Percentiles rank a stretch among this genome's conserved stretches.
Evolutionary conservation across 1,284 basidiomycete species (phyloP).

Genomic region (Papiliotrema flavescens): DNA sequence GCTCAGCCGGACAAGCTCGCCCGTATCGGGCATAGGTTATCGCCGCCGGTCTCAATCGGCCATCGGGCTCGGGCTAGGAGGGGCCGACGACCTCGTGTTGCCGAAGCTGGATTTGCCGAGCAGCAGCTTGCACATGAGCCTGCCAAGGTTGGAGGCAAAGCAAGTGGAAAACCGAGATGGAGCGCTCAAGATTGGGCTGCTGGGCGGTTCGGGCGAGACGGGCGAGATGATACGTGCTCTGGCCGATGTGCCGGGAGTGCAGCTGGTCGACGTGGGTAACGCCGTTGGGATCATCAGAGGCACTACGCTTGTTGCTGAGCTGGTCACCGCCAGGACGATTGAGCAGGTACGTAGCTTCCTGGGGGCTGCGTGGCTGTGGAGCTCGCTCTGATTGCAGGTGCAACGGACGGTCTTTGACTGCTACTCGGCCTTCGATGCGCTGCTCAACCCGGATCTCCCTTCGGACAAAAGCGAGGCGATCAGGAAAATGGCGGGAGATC

Average conservation of each 20-base stretch:
- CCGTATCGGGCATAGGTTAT: not conserved
- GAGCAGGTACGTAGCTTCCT: slow-evolving; percentile 27
- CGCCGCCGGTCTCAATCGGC: not conserved
- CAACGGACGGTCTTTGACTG: slow-evolving; percentile 8
- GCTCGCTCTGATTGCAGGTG: slow-evolving; percentile 11
- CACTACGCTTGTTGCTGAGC: slow-evolving; percentile 17
- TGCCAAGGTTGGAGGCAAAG: slow-evolving; percentile 24
- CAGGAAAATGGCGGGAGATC: slow-evolving; percentile 19
- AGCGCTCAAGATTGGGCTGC: slow-evolving; percentile 18
- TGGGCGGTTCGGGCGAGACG: slow-evolving; percentile 21
- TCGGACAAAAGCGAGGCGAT: slow-evolving; percentile 19
- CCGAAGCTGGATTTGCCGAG: slow-evolving; percentile 36
- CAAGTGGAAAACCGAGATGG: slow-evolving; percentile 3
- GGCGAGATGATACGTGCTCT: slow-evolving; percentile 24
- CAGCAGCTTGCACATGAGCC: slow-evolving; percentile 34
- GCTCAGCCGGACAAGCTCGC: slow-evolving; percentile 20
- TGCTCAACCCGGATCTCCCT: slow-evolving; percentile 25
- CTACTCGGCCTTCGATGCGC: slow-evolving; percentile 25
- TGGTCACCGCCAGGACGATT: slow-evolving; percentile 18
- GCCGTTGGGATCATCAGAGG: slow-evolving; percentile 22
- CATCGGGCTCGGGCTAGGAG: not conserved
- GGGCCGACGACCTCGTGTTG: slow-evolving; percentile 31
- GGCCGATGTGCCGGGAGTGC: slow-evolving; percentile 8
- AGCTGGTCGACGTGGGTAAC: slow-evolving; percentile 28
- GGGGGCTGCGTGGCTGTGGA: not conserved